Evolutionary conservation across 129 eudicot species (phyloP).

Genomic region (Flaveria bidentis): DNA sequence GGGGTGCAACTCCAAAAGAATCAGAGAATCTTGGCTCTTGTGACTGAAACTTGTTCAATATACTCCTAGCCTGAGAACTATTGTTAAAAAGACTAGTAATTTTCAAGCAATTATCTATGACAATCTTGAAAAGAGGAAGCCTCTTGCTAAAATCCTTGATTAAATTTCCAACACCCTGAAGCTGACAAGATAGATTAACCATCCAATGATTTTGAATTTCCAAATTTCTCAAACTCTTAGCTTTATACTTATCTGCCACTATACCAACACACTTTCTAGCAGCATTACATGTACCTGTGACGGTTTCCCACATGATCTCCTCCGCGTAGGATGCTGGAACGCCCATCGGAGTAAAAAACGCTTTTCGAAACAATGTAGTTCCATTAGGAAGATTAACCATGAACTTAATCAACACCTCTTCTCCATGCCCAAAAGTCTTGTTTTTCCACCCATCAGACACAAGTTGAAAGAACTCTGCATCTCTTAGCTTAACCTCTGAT

Average conservation of each 20-base stretch:
- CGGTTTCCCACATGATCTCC: conserved; percentile 74
- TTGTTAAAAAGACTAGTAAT: conserved; percentile 54
- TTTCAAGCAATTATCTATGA: conserved; percentile 60
- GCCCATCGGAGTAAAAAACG: conserved; percentile 37
- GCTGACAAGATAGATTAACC: conserved; percentile 78
- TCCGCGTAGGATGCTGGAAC: conserved; percentile 57
- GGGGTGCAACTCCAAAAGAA: conserved; percentile 55
- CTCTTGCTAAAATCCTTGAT: conserved; percentile 71
- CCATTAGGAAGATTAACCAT: conserved; percentile 85
- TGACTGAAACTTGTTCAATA: conserved; percentile 51
- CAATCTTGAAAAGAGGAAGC: conserved; percentile 62
- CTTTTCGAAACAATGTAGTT: conserved; percentile 61
- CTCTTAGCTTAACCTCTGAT: conserved; percentile 61
- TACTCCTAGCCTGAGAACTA: conserved; percentile 58
- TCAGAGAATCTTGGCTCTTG: conserved; percentile 49
- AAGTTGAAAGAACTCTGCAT: conserved; percentile 70
- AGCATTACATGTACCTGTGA: conserved; percentile 48
- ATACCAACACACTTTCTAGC: conserved; percentile 71
- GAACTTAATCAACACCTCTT: conserved; percentile 59
- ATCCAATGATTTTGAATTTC: conserved; percentile 74
- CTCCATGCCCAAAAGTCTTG: conserved; percentile 35
- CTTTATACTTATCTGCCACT: conserved; percentile 73
- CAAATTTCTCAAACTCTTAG: conserved; percentile 62
- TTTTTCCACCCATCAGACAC: conserved; percentile 69
- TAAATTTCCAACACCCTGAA: conserved; percentile 60